Evolutionary conservation across 23 red algal species (phyloP), one percentile per base, ranked within the genome.

Genomic region (Chondrus crispus): DNA sequence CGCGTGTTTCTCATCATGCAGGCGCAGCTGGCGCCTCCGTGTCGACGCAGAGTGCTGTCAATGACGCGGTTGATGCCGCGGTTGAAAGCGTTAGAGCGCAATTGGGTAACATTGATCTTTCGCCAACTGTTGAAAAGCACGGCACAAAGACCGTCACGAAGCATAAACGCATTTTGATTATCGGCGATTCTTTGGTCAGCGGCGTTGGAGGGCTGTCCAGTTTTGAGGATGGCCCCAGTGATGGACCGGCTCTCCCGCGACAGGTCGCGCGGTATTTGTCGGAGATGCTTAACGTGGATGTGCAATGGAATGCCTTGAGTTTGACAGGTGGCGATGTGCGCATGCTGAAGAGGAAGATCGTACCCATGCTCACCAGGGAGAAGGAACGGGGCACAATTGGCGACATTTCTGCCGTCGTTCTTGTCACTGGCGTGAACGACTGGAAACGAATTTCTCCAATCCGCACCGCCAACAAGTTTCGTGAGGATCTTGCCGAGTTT

Each of bases 381-480:
- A 62, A 51, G 64, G 36, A 85, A 35, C 49, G 58, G n/a, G 80
- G 66, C 7, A 85, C 80, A 9, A 71, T 81, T 51, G 87, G 87
- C 22, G 94, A 96, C 6, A 78, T 96, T 42, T 94, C 91, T 6
- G 91, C 91, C 7, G 94, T 96, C 24, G 94, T 96, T n/a, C 70
- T 96, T 13, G 87, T 96, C 29, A 92, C 87, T 57, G 94, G 94
- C 13, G 94, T 96, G 12, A 96, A 96, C 62, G 94, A 96, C 39
- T 96, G 94, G 94, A 96, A 96, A 30, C 77, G 94, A 28, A 84
- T 92, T 11, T 92, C 89, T 29, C 87, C 94, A 6, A 69, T 90
- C n/a, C 88, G 94, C 43, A 92, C 88, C 2, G 84, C 83, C 14
- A 81, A 41, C 58, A 90, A 90, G 46, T 80, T 87, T 63, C 46